Percentiles rank a stretch among this genome's conserved stretches.
These are phyloP conservation scores for Barbatosphaeria neglecta DNA, from an alignment of 495 filamentous ascomycete genomes.

Conservation along the genomic window DNA sequence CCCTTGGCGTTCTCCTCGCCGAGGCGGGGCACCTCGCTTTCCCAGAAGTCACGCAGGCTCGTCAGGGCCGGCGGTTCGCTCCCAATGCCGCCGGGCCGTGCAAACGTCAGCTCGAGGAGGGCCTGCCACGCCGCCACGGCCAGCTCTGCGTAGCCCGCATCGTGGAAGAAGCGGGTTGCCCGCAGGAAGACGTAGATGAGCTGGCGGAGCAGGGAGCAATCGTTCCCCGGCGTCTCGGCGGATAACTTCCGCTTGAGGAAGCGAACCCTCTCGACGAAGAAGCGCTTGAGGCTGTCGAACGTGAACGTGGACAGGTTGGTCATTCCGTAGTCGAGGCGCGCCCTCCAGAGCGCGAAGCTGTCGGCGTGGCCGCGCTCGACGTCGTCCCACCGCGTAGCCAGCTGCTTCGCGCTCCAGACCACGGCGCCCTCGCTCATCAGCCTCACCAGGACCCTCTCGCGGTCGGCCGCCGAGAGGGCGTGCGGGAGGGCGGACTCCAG, in stretches of 20 bases:
- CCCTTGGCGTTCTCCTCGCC: slow-evolving; percentile 63
- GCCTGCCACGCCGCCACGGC: slow-evolving; percentile 76
- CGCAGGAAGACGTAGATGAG: slow-evolving; percentile 66
- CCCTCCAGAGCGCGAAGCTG: slow-evolving; percentile 56
- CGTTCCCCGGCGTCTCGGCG: slow-evolving; percentile 7
- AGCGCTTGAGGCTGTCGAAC: slow-evolving; percentile 49
- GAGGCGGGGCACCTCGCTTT: slow-evolving; percentile 67
- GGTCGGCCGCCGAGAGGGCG: slow-evolving; percentile 21
- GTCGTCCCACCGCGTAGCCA: slow-evolving; percentile 53
- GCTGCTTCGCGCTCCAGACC: slow-evolving; percentile 57
- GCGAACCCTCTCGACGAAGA: slow-evolving; percentile 46
- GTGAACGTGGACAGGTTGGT: slow-evolving; percentile 54
- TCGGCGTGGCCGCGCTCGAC: slow-evolving; percentile 44
- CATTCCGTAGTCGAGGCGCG: slow-evolving; percentile 66
- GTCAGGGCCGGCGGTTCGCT: slow-evolving; percentile 16
- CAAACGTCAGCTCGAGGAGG: slow-evolving; percentile 62
- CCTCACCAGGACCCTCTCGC: slow-evolving; percentile 50
- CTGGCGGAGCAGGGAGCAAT: slow-evolving; percentile 30
- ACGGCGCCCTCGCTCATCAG: slow-evolving; percentile 59
- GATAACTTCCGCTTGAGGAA: slow-evolving; percentile 27
- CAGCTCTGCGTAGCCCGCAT: slow-evolving; percentile 72
- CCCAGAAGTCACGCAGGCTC: slow-evolving; percentile 68
- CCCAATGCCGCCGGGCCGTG: slow-evolving; percentile 29
- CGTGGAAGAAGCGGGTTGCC: slow-evolving; percentile 57
- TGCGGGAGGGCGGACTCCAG: slow-evolving; percentile 65